Base-by-base conservation (phyloP, 805 yeast species). In the Dipodascus geniculatus region DNA sequence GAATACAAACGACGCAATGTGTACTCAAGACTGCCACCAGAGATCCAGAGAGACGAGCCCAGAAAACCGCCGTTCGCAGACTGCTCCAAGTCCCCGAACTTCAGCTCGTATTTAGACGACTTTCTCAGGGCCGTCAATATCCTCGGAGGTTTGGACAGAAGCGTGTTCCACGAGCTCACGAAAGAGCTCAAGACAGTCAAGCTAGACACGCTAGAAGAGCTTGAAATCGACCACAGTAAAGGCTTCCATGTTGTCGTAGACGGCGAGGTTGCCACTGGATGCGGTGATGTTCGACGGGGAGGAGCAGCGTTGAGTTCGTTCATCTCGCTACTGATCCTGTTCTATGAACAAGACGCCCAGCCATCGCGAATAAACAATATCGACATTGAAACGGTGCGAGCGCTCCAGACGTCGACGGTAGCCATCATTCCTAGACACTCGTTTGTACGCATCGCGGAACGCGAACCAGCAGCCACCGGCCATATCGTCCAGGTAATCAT, bases 201-300 rank as follows among this genome's bases (percentile, higher is more conserved):
- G 56, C 66, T 91, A 42, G 82, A 82, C 23, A 76, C 79, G 2
- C 91, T 87, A 33, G 98, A 91, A 64, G 75, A 84, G 8, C 69
- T 93, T 31, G 75, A 81, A 51, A 68, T 91, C 42, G 87, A 85
- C 56, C 87, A 84, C 52, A 77, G 81, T 3, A 71, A 83, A 3
- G 98, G 98, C 1, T 90, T 93, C 62, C 81, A 93, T 35, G 85
- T 93, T 48, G 96, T 91, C 22, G 95, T 90, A 0, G 97, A 90
- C 60, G 99, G 99, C 1, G 77, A 82, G 14, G 79, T 91, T 50
- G 88, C 87, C 62, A 85, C 93, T 0, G 88, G 78, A 63, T 81
- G 82, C 49, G 79, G 78, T 49, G 88, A 88, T 60, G 89, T 81
- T 54, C 84, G 89, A 49, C 85, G 84, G 60, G 78, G 85, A 42